phyloP scores from a whole-genome alignment of 2,329 filamentous ascomycete species.

The Trichoderma oligosporum region DNA sequence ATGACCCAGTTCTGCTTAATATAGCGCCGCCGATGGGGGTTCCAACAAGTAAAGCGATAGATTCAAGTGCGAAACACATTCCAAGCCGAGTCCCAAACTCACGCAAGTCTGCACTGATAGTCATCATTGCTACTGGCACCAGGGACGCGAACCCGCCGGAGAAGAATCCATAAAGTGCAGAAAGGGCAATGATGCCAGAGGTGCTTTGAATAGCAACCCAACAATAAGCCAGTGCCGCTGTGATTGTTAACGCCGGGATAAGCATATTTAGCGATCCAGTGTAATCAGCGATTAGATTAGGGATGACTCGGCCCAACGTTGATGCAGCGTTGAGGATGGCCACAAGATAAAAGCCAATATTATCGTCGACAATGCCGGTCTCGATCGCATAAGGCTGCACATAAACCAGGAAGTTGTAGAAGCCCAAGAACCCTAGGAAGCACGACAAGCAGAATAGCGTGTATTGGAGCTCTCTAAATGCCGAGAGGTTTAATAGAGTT shows the following conservation, averaged over 20 bases:
- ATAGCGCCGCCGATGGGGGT: neutral
- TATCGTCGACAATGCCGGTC: slow-evolving; percentile 34
- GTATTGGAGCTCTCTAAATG: slow-evolving; percentile 18
- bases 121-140: neutral
- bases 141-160: neutral
- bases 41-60: neutral
- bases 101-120: neutral
- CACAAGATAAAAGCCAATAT: slow-evolving; percentile 40
- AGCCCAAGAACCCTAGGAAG: slow-evolving; percentile 39
- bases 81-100: neutral
- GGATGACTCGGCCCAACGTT: slow-evolving; percentile 44
- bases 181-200: neutral
- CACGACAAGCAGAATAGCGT: slow-evolving; percentile 14
- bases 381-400: slow-evolving; percentile 18
- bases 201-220: neutral
- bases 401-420: slow-evolving; percentile 40
- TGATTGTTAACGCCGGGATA: slow-evolving; percentile 16
- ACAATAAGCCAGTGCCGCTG: neutral
- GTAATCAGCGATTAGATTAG: slow-evolving; percentile 35
- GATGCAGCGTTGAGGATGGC: slow-evolving; percentile 47
- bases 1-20: neutral
- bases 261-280: slow-evolving; percentile 38
- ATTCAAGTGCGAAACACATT: neutral
- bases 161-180: neutral
- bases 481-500: slow-evolving; percentile 25